These are phyloP conservation scores for Furcasterigmium furcatum DNA, from an alignment of 2,329 filamentous ascomycete genomes.

Conservation along the genomic window DNA sequence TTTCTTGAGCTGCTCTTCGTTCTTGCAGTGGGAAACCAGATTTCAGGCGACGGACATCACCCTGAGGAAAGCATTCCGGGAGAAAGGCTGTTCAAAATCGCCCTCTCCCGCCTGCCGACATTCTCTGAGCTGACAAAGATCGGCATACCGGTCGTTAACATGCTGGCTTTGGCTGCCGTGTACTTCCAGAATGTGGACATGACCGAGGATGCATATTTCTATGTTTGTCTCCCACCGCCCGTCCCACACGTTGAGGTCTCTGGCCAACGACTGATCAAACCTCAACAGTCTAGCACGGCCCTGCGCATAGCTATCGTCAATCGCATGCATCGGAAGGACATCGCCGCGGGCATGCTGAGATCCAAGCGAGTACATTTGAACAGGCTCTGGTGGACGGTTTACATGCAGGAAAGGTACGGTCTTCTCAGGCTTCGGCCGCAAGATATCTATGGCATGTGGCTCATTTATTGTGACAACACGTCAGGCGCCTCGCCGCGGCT, in stretches of 20 bases:
- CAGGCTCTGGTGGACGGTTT: constrained; percentile 2
- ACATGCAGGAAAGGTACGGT: constrained; percentile 3
- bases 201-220: constrained; percentile 1
- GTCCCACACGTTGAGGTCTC: too few species aligned
- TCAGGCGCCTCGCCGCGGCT: not conserved
- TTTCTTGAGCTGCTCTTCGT: not conserved
- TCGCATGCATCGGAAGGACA: not conserved
- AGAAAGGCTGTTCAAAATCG: not conserved
- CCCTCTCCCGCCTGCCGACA: not conserved
- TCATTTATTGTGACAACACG: not conserved
- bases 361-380: not conserved
- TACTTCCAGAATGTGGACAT: constrained; percentile 2
- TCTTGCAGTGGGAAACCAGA: not conserved
- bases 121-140: not conserved
- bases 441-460: too few species aligned
- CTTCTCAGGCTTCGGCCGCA: too few species aligned
- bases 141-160: not conserved
- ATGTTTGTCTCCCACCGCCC: not conserved
- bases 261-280: too few species aligned
- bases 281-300: not conserved
- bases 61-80: not conserved
- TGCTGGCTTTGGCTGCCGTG: not conserved
- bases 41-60: too few species aligned
- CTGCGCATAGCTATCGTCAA: not conserved
- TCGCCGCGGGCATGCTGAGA: not conserved